A percentile compares a stretch with the other conserved stretches of the same genome.
Evolutionary conservation across 176 grass and related monocot species (phyloP).

Genomic region (Aegilops longissima): DNA sequence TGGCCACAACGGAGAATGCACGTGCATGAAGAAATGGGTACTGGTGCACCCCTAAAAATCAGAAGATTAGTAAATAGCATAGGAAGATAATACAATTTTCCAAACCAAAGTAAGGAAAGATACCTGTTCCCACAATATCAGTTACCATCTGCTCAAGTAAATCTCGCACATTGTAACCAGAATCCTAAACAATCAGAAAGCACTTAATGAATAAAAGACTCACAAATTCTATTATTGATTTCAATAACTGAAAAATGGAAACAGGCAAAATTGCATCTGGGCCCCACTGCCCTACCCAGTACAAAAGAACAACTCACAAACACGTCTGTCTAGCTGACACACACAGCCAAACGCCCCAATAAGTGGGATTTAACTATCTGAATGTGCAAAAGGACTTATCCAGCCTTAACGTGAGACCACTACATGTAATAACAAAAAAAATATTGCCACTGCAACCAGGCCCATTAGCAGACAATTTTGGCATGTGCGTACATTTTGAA

Average conservation of each 20-base stretch:
- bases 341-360: not conserved
- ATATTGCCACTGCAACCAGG: not conserved
- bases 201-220: constrained; percentile 7
- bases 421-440: not conserved
- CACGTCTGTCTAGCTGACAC: not conserved
- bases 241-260: not conserved
- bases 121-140: constrained; percentile 73
- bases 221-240: not conserved
- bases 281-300: not conserved
- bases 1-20: constrained; percentile 65
- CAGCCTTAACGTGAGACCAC: not conserved
- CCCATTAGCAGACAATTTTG: not conserved
- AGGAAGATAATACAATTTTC: not conserved
- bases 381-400: not conserved
- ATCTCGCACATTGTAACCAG: constrained; percentile 63
- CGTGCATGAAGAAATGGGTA: constrained; percentile 94
- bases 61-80: constrained; percentile 36
- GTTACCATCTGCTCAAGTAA: constrained; percentile 82
- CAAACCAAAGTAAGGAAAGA: not conserved
- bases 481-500: too few species aligned
- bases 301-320: not conserved
- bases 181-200: constrained; percentile 55
- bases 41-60: constrained; percentile 62
- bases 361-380: not conserved
- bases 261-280: not conserved